Conservation (phyloP, 148 eudicot species). For the Hydrangea macrophylla region DNA sequence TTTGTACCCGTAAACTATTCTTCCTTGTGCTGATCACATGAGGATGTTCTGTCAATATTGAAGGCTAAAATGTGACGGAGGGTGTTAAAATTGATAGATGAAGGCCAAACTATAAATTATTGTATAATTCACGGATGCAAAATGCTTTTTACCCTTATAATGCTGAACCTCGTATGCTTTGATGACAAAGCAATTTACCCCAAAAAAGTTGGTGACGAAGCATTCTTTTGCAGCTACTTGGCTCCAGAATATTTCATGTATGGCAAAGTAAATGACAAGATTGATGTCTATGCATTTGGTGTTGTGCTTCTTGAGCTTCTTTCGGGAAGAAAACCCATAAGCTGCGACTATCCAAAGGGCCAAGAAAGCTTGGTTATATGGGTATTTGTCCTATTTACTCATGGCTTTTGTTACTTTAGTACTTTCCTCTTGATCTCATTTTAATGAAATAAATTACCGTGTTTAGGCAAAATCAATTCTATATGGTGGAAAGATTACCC, state of each 20-base stretch:
- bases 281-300: slow-evolving; percentile 49
- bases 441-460: not conserved
- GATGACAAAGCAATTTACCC: too few relatives aligned
- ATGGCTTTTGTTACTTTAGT: not conserved
- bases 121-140: too few relatives aligned
- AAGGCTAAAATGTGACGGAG: too few relatives aligned
- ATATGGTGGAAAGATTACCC: slow-evolving; percentile 53
- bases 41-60: too few relatives aligned
- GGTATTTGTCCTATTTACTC: slow-evolving; percentile 27
- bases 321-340: slow-evolving; percentile 47
- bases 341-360: slow-evolving; percentile 41
- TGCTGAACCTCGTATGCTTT: too few relatives aligned
- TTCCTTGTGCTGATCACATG: too few relatives aligned
- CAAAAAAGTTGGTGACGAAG: not conserved
- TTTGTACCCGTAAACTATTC: too few relatives aligned
- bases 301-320: slow-evolving; percentile 55
- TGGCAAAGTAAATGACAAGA: slow-evolving; percentile 49
- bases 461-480: slow-evolving; percentile 76
- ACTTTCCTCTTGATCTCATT: not conserved
- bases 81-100: too few relatives aligned
- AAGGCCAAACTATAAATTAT: too few relatives aligned
- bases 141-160: too few relatives aligned
- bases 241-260: slow-evolving; percentile 58
- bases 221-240: slow-evolving; percentile 34
- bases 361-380: slow-evolving; percentile 53